Conservation (phyloP, 495 filamentous ascomycete genomes). For the Penicillium riverlandense region DNA sequence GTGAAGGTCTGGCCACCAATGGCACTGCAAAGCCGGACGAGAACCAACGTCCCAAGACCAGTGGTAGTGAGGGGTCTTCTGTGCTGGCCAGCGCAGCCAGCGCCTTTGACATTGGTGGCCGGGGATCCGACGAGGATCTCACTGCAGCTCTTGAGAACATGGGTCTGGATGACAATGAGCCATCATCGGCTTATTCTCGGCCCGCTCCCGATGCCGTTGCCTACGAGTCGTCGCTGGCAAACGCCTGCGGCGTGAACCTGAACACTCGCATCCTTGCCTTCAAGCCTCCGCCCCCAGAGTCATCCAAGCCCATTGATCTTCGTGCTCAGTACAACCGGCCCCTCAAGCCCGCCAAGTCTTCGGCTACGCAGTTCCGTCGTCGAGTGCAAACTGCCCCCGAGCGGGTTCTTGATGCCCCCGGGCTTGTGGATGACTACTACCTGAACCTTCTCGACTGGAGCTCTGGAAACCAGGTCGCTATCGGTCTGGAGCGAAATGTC, state of each 20-base stretch:
- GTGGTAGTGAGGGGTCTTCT: conserved; percentile 58
- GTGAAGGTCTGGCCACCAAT: conserved; percentile 76
- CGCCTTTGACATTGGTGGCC: conserved; percentile 57
- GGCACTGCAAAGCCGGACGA: conserved; percentile 77
- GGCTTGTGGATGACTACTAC: conserved; percentile 96
- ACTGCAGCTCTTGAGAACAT: conserved; percentile 72
- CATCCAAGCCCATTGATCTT: conserved; percentile 94
- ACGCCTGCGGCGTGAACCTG: conserved; percentile 85
- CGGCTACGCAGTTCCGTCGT: conserved; percentile 76
- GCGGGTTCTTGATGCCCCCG: conserved; percentile 94
- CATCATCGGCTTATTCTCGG: conserved; percentile 51
- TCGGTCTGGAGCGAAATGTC: conserved; percentile 91
- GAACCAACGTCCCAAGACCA: conserved; percentile 61
- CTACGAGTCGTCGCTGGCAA: conserved; percentile 86
- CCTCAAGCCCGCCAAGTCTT: conserved; percentile 65
- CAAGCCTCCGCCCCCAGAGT: conserved; percentile 95
- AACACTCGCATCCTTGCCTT: conserved; percentile 97
- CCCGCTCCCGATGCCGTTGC: conserved; percentile 81
- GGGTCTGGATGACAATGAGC: conserved; percentile 58
- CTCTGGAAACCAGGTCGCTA: conserved; percentile 93
- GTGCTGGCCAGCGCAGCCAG: conserved; percentile 63
- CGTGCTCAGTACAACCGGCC: conserved; percentile 97
- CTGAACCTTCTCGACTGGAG: conserved; percentile 98
- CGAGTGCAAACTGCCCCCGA: conserved; percentile 92
- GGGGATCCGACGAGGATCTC: conserved; percentile 65